These are phyloP conservation scores for Moricandia moricandioides DNA, from an alignment of 345 rosid species.

Conservation along the genomic window DNA sequence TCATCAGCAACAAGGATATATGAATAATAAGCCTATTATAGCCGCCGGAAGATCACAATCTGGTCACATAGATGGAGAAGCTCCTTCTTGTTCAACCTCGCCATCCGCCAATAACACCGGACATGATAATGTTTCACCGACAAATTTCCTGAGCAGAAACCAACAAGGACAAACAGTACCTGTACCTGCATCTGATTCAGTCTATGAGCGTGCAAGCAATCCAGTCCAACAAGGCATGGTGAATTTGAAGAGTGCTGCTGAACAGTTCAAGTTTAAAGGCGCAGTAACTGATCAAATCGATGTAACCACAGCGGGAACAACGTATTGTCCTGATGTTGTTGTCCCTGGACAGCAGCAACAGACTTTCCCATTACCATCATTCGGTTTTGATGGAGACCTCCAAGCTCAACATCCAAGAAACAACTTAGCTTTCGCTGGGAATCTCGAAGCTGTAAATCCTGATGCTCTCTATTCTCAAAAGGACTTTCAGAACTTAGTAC, in stretches of 20 bases:
- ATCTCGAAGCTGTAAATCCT: conserved; percentile 61
- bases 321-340: conserved; percentile 74
- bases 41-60: conserved; percentile 56
- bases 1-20: conserved; percentile 60
- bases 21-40: conserved; percentile 40
- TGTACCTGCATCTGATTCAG: conserved; percentile 27
- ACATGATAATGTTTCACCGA: conserved; percentile 48
- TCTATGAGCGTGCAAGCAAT: conserved; percentile 25
- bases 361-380: conserved; percentile 65
- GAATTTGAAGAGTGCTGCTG: conserved; percentile 50
- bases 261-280: conserved; percentile 64
- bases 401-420: conserved; percentile 67
- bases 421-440: conserved; percentile 58
- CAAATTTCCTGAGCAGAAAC: conserved; percentile 35
- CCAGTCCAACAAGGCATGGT: conserved; percentile 46
- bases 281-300: conserved; percentile 65
- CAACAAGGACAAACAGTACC: conserved; percentile 21
- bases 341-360: conserved; percentile 52
- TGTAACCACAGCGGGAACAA: conserved; percentile 82
- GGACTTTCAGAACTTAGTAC: conserved; percentile 80
- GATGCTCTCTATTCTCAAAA: conserved; percentile 76
- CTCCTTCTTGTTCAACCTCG: conserved; percentile 94
- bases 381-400: conserved; percentile 74
- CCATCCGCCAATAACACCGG: conserved; percentile 83
- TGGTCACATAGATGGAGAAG: conserved; percentile 74